Evolutionary conservation across 1,139 yeast species (phyloP).

Genomic region (Candida albicans): DNA sequence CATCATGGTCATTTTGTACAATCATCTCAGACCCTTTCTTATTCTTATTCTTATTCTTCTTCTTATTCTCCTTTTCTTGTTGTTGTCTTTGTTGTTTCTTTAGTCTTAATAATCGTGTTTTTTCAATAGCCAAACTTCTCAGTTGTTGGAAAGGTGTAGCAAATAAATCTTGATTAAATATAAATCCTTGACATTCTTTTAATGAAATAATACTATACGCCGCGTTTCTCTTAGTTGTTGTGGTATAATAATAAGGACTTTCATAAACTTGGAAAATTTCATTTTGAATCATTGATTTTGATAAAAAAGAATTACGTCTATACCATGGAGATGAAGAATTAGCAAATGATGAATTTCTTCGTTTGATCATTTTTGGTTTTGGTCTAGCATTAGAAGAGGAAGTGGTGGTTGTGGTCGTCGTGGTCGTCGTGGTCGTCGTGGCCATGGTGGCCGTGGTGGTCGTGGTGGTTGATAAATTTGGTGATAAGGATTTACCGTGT

Average conservation of each 20-base stretch:
- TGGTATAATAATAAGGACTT: slow-evolving; percentile 26
- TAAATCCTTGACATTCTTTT: slow-evolving; percentile 69
- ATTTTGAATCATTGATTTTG: slow-evolving; percentile 59
- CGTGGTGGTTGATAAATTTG: background rate
- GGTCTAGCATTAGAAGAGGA: too few relatives aligned
- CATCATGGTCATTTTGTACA: too few relatives aligned
- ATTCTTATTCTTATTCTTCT: too few relatives aligned
- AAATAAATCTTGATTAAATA: slow-evolving; percentile 73
- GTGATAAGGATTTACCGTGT: slow-evolving; percentile 7
- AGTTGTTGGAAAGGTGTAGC: slow-evolving; percentile 67
- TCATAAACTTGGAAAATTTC: slow-evolving; percentile 64
- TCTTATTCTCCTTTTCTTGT: too few relatives aligned
- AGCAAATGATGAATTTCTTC: slow-evolving; percentile 46
- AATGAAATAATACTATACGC: slow-evolving; percentile 46
- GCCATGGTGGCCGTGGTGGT: too few relatives aligned
- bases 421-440: too few relatives aligned
- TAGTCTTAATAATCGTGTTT: slow-evolving; percentile 26
- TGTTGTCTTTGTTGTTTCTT: too few relatives aligned
- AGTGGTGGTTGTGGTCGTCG: too few relatives aligned
- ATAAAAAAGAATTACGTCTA: slow-evolving; percentile 60
- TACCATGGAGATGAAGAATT: slow-evolving; percentile 55
- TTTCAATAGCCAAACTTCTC: slow-evolving; percentile 44
- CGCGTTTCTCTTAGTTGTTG: slow-evolving; percentile 27
- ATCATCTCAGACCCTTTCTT: too few relatives aligned
- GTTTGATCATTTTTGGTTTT: slow-evolving; percentile 21